Evolutionary conservation across 805 yeast species (phyloP), one percentile per base, ranked within the genome.

Genomic region (Saturnispora kantuleensis): DNA sequence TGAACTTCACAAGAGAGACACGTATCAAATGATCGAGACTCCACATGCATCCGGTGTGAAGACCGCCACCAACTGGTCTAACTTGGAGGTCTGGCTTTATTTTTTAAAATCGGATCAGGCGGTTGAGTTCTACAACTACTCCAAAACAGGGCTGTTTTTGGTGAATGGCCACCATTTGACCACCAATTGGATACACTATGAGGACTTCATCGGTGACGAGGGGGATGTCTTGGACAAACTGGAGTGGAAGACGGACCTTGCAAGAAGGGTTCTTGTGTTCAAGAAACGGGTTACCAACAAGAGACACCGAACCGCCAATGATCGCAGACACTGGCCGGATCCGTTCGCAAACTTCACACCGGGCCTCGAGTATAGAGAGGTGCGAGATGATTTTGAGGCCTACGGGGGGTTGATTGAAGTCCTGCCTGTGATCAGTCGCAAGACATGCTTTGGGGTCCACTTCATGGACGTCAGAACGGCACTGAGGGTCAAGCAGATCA

Each of bases 341-440:
- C 70, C 80, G 2, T 52, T 55, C 12, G 50, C 60, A 4, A 68
- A 60, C 41, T 60, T 70, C 48, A 70, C 68, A 31, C 67, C 71
- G 0, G 69, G 66, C 3, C 66, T 83, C 41, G 67, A 76, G 45
- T 51, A 77, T 4, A 62, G 57, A 2, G 68, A 63, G 12, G 60
- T 80, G 3, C 62, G 57, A 33, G 45, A 55, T 26, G 86, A 81
- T 53, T 79, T 84, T 51, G 58, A 56, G 5, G 54, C 52, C 16
- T 81, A 69, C 61, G 94, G 93, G 0, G 67, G 68, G 2, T 68
- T 84, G 3, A 60, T 79, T 11, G 86, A 81, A 34, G 62, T 82
- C 2, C 62, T 74, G 1, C 84, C 93, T 3, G 73, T 82, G n/a
- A 67, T 84, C 4, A 81, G 88, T 2, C 67, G 79, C 43, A 80